Evolutionary conservation across 257 asterid genomes (phyloP), one percentile per base, ranked within the genome.

Genomic region (Cinchona pubescens): DNA sequence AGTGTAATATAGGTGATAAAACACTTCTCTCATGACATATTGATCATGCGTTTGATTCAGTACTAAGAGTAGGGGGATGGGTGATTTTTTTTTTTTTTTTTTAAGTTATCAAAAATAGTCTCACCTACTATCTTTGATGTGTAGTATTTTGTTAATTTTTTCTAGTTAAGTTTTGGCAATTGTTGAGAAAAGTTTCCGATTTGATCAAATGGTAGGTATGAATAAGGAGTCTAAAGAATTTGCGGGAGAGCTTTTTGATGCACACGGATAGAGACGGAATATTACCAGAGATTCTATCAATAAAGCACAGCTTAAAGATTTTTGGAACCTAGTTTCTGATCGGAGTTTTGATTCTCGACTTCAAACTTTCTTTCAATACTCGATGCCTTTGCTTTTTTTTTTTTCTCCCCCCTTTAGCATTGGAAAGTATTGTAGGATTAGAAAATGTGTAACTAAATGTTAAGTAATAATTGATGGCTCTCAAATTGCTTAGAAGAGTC

Each of bases 281-380:
- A 83, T 90, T 62, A 67, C 82, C 76, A 85, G 88, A 7, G 97
- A 80, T 64, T 88, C 91, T 3, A 84, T 92, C 46, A 82, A 83
- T 27, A 88, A 86, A 80, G 66, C 75, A 3, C 94, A 90, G 83
- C 82, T 92, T 58, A 86, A 75, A 69, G 98, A 90, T 14, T 92
- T 88, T 62, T 92, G 97, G 97, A 92, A 92, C 2, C 97, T 89
- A 81, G 75, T 92, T 45, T 80, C 94, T 0, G 96, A 92, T 74
- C 96, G 90, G 68, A 90, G 98, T 46, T 92, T 92, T 70, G 98
- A 92, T 79, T 85, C 90, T 56, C 83, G 98, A 4, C 98, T 92
- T 48, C 92, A 90, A 75, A 92, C 98, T 5, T 92, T 92, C 79
- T 92, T 92, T 63, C n/a, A n/a, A n/a, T n/a, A n/a, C n/a, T n/a